Evolutionary conservation across 1,139 yeast genomes (phyloP).

Genomic region (Suhomyces bokatorum): DNA sequence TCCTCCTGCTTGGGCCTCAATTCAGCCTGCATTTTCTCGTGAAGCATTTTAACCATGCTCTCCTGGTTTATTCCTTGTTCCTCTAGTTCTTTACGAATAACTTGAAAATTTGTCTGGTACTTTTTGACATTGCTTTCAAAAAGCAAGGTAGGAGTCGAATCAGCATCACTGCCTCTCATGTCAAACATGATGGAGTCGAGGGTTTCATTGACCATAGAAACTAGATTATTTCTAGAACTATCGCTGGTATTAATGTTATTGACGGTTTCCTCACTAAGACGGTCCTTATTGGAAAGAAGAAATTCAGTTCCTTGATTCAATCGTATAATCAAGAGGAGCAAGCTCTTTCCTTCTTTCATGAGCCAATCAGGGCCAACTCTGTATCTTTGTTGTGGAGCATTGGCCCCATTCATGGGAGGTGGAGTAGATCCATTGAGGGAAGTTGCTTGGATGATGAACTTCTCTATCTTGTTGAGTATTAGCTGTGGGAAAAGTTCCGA

Average conservation of each 20-base stretch:
- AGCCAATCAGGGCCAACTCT: slow-evolving; percentile 22
- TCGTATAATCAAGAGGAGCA: slow-evolving; percentile 23
- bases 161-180: slow-evolving; percentile 19
- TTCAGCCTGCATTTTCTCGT: slow-evolving; percentile 8
- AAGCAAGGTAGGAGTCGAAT: slow-evolving; percentile 10
- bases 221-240: slow-evolving; percentile 30
- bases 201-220: slow-evolving; percentile 34
- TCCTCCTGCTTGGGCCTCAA: slow-evolving; percentile 1
- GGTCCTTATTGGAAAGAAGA: background rate
- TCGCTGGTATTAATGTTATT: slow-evolving; percentile 19
- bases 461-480: slow-evolving; percentile 35
- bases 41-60: slow-evolving; percentile 15
- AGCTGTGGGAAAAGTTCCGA: slow-evolving; percentile 36
- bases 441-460: slow-evolving; percentile 44
- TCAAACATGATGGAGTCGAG: slow-evolving; percentile 26
- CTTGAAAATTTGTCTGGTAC: slow-evolving; percentile 29
- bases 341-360: slow-evolving; percentile 24
- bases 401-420: slow-evolving; percentile 5
- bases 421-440: slow-evolving; percentile 18
- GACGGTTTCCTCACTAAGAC: slow-evolving; percentile 10
- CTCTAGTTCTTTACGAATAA: slow-evolving; percentile 32
- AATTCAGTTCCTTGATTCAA: slow-evolving; percentile 15
- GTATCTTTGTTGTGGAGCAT: background rate
- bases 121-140: slow-evolving; percentile 22
- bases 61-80: slow-evolving; percentile 30